These are phyloP conservation scores for Nepenthes gracilis DNA, from an alignment of 148 eudicot genomes.

Conservation along the genomic window DNA sequence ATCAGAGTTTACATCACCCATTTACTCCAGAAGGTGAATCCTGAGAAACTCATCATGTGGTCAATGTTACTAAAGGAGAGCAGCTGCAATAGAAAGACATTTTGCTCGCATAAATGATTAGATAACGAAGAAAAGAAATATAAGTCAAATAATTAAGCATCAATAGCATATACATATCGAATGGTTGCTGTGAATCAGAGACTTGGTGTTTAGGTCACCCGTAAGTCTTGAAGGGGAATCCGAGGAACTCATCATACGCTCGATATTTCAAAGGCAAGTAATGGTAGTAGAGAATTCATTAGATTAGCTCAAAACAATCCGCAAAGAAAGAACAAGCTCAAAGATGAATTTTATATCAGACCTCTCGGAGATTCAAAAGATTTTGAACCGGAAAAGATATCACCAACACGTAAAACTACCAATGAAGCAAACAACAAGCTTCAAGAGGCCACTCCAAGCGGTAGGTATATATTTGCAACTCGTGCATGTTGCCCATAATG, in stretches of 20 bases:
- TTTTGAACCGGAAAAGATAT: no score
- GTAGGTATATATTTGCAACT: no score
- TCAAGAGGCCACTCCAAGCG: no score
- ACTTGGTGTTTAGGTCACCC: conserved; percentile 83
- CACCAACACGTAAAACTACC: no score
- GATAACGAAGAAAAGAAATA: background rate
- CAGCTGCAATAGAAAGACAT: background rate
- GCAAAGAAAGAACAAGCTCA: background rate
- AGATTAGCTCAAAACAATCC: background rate
- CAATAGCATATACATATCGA: background rate
- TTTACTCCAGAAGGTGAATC: conserved; percentile 95
- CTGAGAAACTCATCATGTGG: conserved; percentile 76
- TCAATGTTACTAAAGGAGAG: background rate
- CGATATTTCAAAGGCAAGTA: background rate
- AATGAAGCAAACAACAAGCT: no score
- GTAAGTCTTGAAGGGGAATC: conserved; percentile 96
- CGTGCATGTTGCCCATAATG: no score
- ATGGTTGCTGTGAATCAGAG: conserved; percentile 38
- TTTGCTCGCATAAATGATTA: background rate
- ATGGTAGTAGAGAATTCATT: background rate
- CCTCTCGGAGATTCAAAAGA: no score
- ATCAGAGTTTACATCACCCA: conserved; percentile 87
- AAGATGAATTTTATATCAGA: background rate
- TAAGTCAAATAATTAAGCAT: background rate
- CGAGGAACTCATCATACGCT: conserved; percentile 77